Percentiles rank a stretch among this genome's conserved stretches.
Evolutionary conservation across 495 filamentous ascomycete genomes (phyloP).

Genomic region (Aspergillus campestris): DNA sequence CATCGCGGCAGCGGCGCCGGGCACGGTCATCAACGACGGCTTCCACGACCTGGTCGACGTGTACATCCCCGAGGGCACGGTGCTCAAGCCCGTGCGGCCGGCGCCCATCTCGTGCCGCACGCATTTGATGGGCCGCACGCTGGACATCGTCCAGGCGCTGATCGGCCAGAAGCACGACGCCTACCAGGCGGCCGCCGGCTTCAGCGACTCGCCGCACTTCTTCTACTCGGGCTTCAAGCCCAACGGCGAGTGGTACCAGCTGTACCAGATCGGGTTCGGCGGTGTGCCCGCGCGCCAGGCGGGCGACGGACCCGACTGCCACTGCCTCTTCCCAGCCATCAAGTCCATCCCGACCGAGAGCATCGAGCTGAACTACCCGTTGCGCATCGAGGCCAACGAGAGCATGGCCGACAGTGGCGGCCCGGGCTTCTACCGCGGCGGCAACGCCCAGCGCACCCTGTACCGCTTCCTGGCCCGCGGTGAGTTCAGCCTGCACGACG

Average conservation of each 20-base stretch:
- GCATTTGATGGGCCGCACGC: slow-evolving; percentile 35
- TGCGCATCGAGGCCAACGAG: slow-evolving; percentile 42
- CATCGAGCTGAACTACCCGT: slow-evolving; percentile 42
- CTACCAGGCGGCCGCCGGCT: slow-evolving; percentile 41
- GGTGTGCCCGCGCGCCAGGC: slow-evolving; percentile 40
- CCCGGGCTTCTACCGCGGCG: slow-evolving; percentile 38
- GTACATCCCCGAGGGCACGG: slow-evolving; percentile 33
- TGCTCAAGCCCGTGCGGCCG: slow-evolving; percentile 42
- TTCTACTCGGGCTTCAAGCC: slow-evolving; percentile 45
- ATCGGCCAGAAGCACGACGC: slow-evolving; percentile 38
- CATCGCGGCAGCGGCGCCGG: slow-evolving; percentile 37
- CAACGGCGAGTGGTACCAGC: slow-evolving; percentile 41
- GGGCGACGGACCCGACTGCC: slow-evolving; percentile 43
- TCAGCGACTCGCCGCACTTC: slow-evolving; percentile 43
- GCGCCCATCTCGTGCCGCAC: slow-evolving; percentile 42
- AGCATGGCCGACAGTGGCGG: slow-evolving; percentile 42
- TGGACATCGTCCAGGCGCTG: slow-evolving; percentile 43
- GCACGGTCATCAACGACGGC: slow-evolving; percentile 37
- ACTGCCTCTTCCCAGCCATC: slow-evolving; percentile 45
- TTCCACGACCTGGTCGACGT: slow-evolving; percentile 45
- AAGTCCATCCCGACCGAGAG: slow-evolving; percentile 44
- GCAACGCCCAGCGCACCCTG: slow-evolving; percentile 39
- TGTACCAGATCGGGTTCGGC: slow-evolving; percentile 46
- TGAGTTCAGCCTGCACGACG: slow-evolving; percentile 42
- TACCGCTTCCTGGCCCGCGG: slow-evolving; percentile 40